phyloP scores from a whole-genome alignment of 2,329 filamentous ascomycete species.

The Biscogniauxia marginata region DNA sequence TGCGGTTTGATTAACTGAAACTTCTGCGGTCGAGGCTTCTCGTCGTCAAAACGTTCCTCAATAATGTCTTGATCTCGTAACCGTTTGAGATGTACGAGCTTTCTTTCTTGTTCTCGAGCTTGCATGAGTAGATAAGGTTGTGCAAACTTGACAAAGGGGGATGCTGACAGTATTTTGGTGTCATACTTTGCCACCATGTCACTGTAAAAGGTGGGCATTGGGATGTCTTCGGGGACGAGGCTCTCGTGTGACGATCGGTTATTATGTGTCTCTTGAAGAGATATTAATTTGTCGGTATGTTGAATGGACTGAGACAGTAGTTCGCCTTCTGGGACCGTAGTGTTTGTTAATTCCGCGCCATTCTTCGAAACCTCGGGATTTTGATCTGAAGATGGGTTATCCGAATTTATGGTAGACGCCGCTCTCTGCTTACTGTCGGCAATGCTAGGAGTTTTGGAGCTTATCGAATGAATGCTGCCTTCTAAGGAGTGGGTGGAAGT shows the following conservation, averaged over 20 bases:
- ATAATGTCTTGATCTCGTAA: slow-evolving; percentile 73
- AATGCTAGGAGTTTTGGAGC: slow-evolving; percentile 19
- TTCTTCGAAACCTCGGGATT: slow-evolving; percentile 20
- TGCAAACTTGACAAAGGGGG: slow-evolving; percentile 92
- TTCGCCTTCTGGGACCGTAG: slow-evolving; percentile 15
- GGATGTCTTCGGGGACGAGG: slow-evolving; percentile 72
- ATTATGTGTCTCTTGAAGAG: slow-evolving; percentile 46
- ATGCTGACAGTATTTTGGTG: slow-evolving; percentile 90
- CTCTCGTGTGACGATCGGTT: slow-evolving; percentile 46
- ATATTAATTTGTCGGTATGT: slow-evolving; percentile 31
- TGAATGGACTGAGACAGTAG: slow-evolving; percentile 14
- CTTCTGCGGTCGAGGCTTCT: slow-evolving; percentile 64
- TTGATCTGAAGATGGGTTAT: slow-evolving; percentile 23
- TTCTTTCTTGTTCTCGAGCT: slow-evolving; percentile 84
- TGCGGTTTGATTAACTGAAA: slow-evolving; percentile 93
- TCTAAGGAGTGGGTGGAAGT: slow-evolving; percentile 34
- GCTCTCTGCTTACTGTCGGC: slow-evolving; percentile 21
- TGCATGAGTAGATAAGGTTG: slow-evolving; percentile 92
- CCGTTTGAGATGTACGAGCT: slow-evolving; percentile 76
- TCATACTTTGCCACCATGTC: slow-evolving; percentile 92
- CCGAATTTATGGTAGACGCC: slow-evolving; percentile 20
- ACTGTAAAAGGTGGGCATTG: slow-evolving; percentile 89
- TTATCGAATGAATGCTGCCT: slow-evolving; percentile 38
- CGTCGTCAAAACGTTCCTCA: slow-evolving; percentile 55
- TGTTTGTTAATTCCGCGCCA: slow-evolving; percentile 15